Evolutionary conservation across 1,284 basidiomycete species (phyloP), one percentile per base, ranked within the genome.

Genomic region (Macrocybe sp.): DNA sequence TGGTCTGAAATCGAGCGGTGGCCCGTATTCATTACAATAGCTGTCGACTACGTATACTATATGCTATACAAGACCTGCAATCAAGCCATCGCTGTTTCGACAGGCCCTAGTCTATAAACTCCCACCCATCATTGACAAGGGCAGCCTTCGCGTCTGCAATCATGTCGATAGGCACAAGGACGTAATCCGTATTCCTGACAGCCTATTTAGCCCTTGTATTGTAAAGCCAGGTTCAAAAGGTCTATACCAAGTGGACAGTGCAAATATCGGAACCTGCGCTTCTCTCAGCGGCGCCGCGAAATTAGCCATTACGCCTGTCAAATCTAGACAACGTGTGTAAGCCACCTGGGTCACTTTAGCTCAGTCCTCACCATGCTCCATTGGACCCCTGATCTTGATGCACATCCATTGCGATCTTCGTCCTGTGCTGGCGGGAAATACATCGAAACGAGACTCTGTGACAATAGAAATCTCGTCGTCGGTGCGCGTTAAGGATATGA

Each of bases 171-270:
- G 77, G 74, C 7, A 84, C 70, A 28, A 84, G 60, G 9, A 85
- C 60, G 55, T 79, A 82, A 56, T 84, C 81, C 3, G 81, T 83
- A 59, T 82, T 78, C 79, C 81, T 84, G 47, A 22, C 32, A 30
- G 37, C 41, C 11, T 14, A 10, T 29, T 45, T 42, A 43, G 41
- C 49, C 39, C 48, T 40, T 47, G 43, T 34, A 16, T 30, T 9
- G 12, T 12, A 42, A 6, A 4, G 32, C 31, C 34, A 28, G 22
- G n/a, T 1, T 32, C 7, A 48, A 31, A n/a, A 4, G 12, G 28
- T 31, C 33, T 56, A 55, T 55, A 84, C 84, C 81, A 89, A n/a
- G 85, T 87, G 7, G 84, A 86, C 29, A 83, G 53, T 7, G 75
- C 79, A 59, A 84, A 88, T 4, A 89, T 73, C 1, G 75, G 74